These are phyloP conservation scores for Lepiota brunneoincarnata DNA, from an alignment of 768 basidiomycete species.

Conservation along the genomic window DNA sequence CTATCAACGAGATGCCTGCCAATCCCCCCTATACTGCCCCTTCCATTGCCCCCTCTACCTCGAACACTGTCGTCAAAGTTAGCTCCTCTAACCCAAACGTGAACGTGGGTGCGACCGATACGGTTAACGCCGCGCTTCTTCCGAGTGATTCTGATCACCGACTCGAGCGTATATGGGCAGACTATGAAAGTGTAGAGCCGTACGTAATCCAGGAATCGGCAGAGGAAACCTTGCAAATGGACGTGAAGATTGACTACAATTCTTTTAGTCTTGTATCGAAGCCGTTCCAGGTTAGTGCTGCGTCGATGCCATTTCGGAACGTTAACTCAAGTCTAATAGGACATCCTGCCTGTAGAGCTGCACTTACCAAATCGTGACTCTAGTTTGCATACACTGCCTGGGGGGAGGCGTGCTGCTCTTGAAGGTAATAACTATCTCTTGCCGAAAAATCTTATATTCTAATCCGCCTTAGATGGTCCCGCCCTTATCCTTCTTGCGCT, in stretches of 20 bases:
- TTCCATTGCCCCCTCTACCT: constrained; percentile 27
- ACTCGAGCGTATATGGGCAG: constrained; percentile 81
- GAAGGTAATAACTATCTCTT: constrained; percentile 48
- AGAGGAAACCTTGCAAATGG: constrained; percentile 40
- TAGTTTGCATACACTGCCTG: constrained; percentile 43
- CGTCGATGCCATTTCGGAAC: not conserved
- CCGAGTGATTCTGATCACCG: constrained; percentile 72
- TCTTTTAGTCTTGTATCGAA: constrained; percentile 33
- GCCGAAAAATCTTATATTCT: not conserved
- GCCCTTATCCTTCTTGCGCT: constrained; percentile 86
- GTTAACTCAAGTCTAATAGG: constrained; percentile 35
- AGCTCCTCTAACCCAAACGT: constrained; percentile 28
- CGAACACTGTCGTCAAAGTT: constrained; percentile 32
- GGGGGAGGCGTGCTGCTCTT: constrained; percentile 48
- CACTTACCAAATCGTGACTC: constrained; percentile 72
- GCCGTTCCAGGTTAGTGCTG: constrained; percentile 54
- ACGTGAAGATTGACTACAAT: constrained; percentile 58
- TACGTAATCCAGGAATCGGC: constrained; percentile 51
- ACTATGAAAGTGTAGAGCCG: constrained; percentile 81
- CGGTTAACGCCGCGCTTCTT: not conserved
- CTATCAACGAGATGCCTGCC: constrained; percentile 67
- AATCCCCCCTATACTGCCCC: constrained; percentile 42
- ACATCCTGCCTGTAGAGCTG: constrained; percentile 75
- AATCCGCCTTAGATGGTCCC: constrained; percentile 68
- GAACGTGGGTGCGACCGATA: constrained; percentile 23